Evolutionary conservation across 495 filamentous ascomycete species (phyloP), one percentile per base, ranked within the genome.

Genomic region (Penicillium bialowiezense): DNA sequence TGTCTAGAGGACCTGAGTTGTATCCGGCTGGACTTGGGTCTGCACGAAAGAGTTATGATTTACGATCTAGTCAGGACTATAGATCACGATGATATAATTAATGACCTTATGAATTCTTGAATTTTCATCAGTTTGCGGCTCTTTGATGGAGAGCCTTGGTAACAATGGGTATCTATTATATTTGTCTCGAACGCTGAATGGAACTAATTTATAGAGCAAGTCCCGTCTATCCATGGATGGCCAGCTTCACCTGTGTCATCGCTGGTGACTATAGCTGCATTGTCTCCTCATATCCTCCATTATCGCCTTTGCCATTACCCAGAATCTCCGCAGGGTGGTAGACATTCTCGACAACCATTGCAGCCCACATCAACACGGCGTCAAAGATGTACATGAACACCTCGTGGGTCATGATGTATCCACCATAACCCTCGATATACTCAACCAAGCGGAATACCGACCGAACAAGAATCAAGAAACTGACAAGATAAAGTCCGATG

Each of bases 311-410:
- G 12, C 60, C 58, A 57, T 67, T 49, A 17, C 60, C 60, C 24
- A 63, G 7, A 39, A 63, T 63, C 17, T 39, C 54, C 6, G 60
- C 62, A 1, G 66, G 66, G 34, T 69, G 64, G 20, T 57, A 63
- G 9, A 70, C 35, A 48, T 71, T 77, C 59, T 85, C 80, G 1
- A 80, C 48, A 0, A 75, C 58, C 65, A 80, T 77, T 15, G 77
- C 78, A 2, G 59, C 7, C 21, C 80, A 52, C 84, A 89, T 88
- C 38, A 81, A 59, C 29, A 71, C 19, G 18, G 72, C 63, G 60
- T 89, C 86, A 53, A 87, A 87, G 10, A 83, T 52, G 59, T 86
- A 88, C 47, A 86, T 50, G 52, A 76, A 78, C 44, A 69, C 73
- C 67, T 88, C 85, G 46, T 81, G 73, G 1, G 50, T 60, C 48